Evolutionary conservation across 2,329 filamentous ascomycete genomes (phyloP).

Genomic region (Paradendryphiella salina): DNA sequence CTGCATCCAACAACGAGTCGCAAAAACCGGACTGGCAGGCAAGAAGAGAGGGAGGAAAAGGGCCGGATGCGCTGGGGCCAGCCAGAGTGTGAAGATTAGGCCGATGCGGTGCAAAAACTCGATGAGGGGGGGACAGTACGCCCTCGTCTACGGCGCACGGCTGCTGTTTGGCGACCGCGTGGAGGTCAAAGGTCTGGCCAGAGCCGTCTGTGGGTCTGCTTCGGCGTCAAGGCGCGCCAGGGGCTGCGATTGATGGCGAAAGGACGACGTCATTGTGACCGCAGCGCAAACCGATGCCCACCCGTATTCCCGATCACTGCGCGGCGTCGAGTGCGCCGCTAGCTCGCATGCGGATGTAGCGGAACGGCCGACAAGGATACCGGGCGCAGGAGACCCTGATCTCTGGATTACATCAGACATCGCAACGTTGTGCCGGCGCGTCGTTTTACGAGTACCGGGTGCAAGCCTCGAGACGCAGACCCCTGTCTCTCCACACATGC

Average conservation of each 20-base stretch:
- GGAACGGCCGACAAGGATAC: constrained; percentile 10
- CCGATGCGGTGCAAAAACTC: constrained; percentile 20
- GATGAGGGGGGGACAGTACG: constrained; percentile 11
- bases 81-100: constrained; percentile 8
- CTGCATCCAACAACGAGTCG: constrained; percentile 7
- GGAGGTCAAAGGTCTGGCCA: constrained; percentile 14
- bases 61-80: constrained; percentile 4
- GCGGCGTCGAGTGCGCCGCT: constrained; percentile 8
- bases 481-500: background rate
- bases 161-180: constrained; percentile 21
- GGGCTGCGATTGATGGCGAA: constrained; percentile 20
- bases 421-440: constrained; percentile 20
- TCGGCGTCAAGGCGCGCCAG: constrained; percentile 12
- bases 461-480: constrained; percentile 12
- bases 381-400: constrained; percentile 27
- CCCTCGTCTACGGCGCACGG: constrained; percentile 13
- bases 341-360: background rate
- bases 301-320: constrained; percentile 21
- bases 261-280: constrained; percentile 20
- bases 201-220: constrained; percentile 8
- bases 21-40: background rate
- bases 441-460: constrained; percentile 17
- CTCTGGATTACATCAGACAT: constrained; percentile 28
- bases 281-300: constrained; percentile 16
- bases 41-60: constrained; percentile 4